phyloP scores from a whole-genome alignment of 805 yeast species.

The Myxozyma nipponensis region DNA sequence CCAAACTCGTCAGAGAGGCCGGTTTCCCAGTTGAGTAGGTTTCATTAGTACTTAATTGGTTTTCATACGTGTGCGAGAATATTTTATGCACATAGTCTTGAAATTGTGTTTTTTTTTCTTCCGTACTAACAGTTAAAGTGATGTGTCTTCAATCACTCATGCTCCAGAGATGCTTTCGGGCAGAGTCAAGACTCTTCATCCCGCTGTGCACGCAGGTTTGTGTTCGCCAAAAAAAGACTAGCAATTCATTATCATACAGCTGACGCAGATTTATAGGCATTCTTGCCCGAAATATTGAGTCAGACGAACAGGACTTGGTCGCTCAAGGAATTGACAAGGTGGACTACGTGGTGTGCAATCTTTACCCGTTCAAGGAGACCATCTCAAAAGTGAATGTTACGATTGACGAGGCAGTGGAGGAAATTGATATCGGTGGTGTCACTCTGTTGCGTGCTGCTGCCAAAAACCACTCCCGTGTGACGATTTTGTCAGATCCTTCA shows the following conservation, averaged over 20 bases:
- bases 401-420: conserved; percentile 96
- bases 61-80: not conserved
- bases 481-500: conserved; percentile 88
- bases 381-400: conserved; percentile 94
- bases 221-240: no score
- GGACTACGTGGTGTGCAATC: conserved; percentile 94
- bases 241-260: not conserved
- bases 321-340: conserved; percentile 93
- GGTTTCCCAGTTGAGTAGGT: conserved; percentile 85
- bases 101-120: not conserved
- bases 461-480: conserved; percentile 94
- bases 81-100: not conserved
- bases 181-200: conserved; percentile 96
- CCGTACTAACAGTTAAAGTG: conserved; percentile 38
- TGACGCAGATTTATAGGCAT: conserved; percentile 44
- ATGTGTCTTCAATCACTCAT: conserved; percentile 89
- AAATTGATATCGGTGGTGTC: conserved; percentile 97
- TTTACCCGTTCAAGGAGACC: conserved; percentile 97
- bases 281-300: conserved; percentile 85
- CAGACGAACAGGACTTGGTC: conserved; percentile 83
- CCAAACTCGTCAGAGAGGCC: conserved; percentile 88
- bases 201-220: conserved; percentile 92
- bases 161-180: conserved; percentile 99
- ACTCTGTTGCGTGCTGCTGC: conserved; percentile 98
- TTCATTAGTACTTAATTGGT: not conserved